Percentiles rank a stretch among this genome's conserved stretches.
phyloP scores from a whole-genome alignment of 2,329 filamentous ascomycete genomes.

The Epichloe uncinata region DNA sequence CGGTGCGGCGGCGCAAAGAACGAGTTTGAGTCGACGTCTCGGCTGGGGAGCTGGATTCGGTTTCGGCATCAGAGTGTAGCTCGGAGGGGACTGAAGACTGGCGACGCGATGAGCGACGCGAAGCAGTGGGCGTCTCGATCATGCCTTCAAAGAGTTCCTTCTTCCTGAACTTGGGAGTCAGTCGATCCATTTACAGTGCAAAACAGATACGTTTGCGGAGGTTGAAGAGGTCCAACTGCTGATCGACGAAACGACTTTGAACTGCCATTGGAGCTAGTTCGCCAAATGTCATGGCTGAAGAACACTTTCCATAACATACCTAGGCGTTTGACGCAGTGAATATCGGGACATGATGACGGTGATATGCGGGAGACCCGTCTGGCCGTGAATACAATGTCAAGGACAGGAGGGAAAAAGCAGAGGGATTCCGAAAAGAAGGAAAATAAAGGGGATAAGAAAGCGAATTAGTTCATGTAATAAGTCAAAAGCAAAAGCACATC shows the following conservation, averaged over 20 bases:
- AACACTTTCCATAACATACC: conserved; percentile 10
- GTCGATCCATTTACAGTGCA: conserved; percentile 2
- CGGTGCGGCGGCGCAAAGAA: conserved; percentile 30
- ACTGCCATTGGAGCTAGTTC: not conserved
- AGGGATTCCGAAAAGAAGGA: not conserved
- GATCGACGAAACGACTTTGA: not conserved
- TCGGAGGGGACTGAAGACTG: conserved; percentile 35
- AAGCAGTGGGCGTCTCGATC: conserved; percentile 38
- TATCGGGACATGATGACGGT: conserved; percentile 14
- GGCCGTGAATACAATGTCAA: not conserved
- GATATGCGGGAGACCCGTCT: not conserved
- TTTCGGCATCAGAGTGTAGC: conserved; percentile 30
- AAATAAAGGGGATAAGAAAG: not conserved
- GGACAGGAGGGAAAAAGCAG: not conserved
- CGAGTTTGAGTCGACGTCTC: conserved; percentile 25
- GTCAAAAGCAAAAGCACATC: not conserved
- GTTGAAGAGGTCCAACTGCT: not conserved
- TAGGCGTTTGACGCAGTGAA: conserved; percentile 19
- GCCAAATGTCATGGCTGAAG: not conserved
- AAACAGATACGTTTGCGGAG: not conserved
- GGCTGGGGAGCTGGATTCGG: conserved; percentile 34
- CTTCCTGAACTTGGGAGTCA: conserved; percentile 29
- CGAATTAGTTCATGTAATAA: not conserved
- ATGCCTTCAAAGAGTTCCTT: conserved; percentile 49
- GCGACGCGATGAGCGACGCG: conserved; percentile 32